A percentile compares a stretch with the other conserved stretches of the same genome.
These are phyloP conservation scores for Neofusicoccum kwambonambiense DNA, from an alignment of 2,329 filamentous ascomycete species.

Conservation along the genomic window DNA sequence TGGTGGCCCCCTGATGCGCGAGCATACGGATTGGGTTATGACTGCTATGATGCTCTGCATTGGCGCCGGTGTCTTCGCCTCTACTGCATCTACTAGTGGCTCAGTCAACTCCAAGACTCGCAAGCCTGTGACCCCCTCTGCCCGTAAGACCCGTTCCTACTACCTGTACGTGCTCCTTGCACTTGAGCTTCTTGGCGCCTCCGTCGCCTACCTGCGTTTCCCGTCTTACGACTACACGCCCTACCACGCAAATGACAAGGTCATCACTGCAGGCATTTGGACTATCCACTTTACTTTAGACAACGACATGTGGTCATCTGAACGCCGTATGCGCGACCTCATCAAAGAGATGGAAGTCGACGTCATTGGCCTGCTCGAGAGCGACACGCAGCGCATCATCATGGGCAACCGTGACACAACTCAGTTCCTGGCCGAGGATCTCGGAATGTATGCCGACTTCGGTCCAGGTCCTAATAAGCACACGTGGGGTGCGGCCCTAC, in stretches of 20 bases:
- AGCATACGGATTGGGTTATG: constrained; percentile 97
- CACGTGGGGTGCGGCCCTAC: constrained; percentile 89
- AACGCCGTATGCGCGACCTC: constrained; percentile 87
- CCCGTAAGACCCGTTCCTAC: constrained; percentile 60
- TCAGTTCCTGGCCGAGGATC: constrained; percentile 89
- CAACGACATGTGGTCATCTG: constrained; percentile 98
- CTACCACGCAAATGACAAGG: constrained; percentile 82
- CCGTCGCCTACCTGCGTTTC: constrained; percentile 84
- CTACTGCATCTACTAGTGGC: constrained; percentile 51
- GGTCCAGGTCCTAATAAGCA: constrained; percentile 98
- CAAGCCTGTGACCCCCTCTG: constrained; percentile 48
- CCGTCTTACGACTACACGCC: constrained; percentile 88
- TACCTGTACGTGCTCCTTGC: constrained; percentile 70
- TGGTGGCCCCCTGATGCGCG: constrained; percentile 85
- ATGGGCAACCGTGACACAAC: constrained; percentile 98
- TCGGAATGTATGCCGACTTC: constrained; percentile 98
- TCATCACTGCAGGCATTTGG: constrained; percentile 95
- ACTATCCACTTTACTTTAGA: constrained; percentile 97
- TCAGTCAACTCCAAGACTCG: constrained; percentile 40
- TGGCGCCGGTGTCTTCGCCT: constrained; percentile 78
- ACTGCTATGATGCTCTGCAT: constrained; percentile 78
- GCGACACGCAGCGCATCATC: constrained; percentile 93
- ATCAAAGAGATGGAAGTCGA: constrained; percentile 96
- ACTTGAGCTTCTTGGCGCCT: constrained; percentile 77
- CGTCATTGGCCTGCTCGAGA: constrained; percentile 90